Percentiles rank a stretch among this genome's conserved stretches.
Conservation (phyloP, 202 grass and related monocot genomes). For the Schoenoplectus tabernaemontani region DNA sequence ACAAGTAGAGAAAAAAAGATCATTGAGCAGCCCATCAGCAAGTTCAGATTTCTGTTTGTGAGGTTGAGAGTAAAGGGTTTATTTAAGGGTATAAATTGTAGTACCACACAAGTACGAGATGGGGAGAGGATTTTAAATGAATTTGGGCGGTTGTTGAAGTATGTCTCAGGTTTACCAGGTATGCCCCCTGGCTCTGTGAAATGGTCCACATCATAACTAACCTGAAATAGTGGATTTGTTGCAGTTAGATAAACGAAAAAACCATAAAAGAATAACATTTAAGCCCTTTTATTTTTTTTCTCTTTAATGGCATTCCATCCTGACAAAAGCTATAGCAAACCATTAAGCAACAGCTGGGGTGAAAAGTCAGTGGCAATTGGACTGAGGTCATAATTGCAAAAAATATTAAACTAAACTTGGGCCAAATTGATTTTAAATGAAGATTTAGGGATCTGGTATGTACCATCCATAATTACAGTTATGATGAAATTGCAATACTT, state of each 20-base stretch:
- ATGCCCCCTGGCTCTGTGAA: slow-evolving; percentile 79
- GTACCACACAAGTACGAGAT: slow-evolving; percentile 79
- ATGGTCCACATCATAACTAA: slow-evolving; percentile 73
- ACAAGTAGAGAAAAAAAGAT: neutral
- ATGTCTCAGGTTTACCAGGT: slow-evolving; percentile 74
- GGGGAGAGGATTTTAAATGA: slow-evolving; percentile 90
- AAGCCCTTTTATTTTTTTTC: neutral
- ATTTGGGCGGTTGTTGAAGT: slow-evolving; percentile 96
- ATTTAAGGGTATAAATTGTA: slow-evolving; percentile 25
- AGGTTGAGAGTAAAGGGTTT: neutral
- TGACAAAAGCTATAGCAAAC: too few species aligned
- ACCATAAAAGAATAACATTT: neutral
- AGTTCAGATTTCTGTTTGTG: neutral
- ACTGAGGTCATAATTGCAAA: neutral
- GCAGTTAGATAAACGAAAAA: neutral
- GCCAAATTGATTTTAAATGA: slow-evolving; percentile 5
- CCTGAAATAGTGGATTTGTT: slow-evolving; percentile 27
- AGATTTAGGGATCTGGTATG: neutral
- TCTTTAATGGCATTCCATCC: neutral
- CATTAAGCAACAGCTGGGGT: neutral
- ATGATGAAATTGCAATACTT: neutral
- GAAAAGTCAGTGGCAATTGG: neutral
- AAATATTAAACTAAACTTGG: neutral
- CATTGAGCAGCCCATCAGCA: slow-evolving; percentile 3
- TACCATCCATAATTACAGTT: neutral